Base-by-base conservation (phyloP, 345 rosid species). In the Citrus hindsii region DNA sequence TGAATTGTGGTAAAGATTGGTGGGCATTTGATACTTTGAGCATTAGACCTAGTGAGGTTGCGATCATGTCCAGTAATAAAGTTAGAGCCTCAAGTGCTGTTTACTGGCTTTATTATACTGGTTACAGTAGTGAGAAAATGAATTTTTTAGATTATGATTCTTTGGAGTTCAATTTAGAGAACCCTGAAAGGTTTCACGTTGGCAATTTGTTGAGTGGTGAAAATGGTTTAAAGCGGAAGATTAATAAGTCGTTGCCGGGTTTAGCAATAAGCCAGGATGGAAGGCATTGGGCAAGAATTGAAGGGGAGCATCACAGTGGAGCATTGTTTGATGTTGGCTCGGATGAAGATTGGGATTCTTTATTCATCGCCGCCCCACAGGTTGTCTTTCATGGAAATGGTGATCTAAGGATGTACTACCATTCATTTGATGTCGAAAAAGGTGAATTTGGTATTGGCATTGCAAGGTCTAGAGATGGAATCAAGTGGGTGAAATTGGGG, bases 401-500 rank as follows among this genome's bases (percentile, higher is more conserved):
- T 18, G 98, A 94, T 83, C 79, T 91, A 1, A 79, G 97, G 75
- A 94, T 92, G 98, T 93, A 92, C 75, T 94, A 94, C 61, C 91
- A 90, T 74, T 94, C 98, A 1, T 92, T 91, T n/a, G 94, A 91
- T 66, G 79, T 56, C 19, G 76, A 79, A 67, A 87, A 79, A 4
- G 78, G 90, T 2, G 74, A 81, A 6, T 92, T 88, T 67, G 80
- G 88, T 3, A 86, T 91, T 30, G 96, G 96, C 46, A 81, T 92
- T n/a, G 94, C 93, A 28, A 91, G 97, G 55, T 92, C 97, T 79
- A 88, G 94, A 79, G 97, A 91, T 72, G 97, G 97, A 81, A 92
- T 92, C 76, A 89, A 87, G 32, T 94, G 92, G 94, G 76, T 90
- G 63, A 94, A 91, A 80, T 66, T 86, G 38, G 93, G 98, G 73